These are phyloP conservation scores for Ustilago curta DNA, from an alignment of 1,284 basidiomycete species.

Conservation along the genomic window DNA sequence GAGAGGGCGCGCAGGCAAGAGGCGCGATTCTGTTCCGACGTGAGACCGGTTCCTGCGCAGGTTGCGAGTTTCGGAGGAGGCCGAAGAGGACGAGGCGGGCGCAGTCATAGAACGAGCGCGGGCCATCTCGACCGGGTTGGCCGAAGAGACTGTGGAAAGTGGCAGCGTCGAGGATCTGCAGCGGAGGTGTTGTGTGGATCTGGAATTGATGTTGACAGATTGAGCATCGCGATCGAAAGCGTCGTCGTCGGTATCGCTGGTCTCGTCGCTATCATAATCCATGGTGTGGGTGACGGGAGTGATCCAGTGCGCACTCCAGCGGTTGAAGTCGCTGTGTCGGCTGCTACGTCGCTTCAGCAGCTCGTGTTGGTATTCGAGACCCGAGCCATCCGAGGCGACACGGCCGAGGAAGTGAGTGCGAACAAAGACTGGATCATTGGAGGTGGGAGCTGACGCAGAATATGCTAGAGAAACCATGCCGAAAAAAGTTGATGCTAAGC, in stretches of 20 bases:
- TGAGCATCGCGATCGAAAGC: not conserved
- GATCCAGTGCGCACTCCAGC: constrained; percentile 44
- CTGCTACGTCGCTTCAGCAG: constrained; percentile 39
- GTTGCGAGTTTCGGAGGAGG: constrained; percentile 13
- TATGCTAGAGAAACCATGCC: constrained; percentile 38
- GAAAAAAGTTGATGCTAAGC: constrained; percentile 1
- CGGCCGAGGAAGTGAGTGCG: constrained; percentile 51
- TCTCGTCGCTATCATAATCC: constrained; percentile 37
- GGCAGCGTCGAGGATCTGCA: constrained; percentile 34
- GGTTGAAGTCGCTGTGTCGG: constrained; percentile 39
- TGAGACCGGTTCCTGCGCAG: constrained; percentile 24
- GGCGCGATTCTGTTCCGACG: constrained; percentile 17
- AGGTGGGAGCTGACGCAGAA: constrained; percentile 25
- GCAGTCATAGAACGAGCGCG: constrained; percentile 38
- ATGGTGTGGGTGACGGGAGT: constrained; percentile 26
- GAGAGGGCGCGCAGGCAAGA: constrained; percentile 49
- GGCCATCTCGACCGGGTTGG: constrained; percentile 16
- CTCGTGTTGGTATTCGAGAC: constrained; percentile 42
- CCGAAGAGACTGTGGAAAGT: constrained; percentile 7
- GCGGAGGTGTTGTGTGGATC: constrained; percentile 14
- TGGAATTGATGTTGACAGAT: not conserved
- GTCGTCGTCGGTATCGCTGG: constrained; percentile 41
- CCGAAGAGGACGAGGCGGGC: constrained; percentile 12
- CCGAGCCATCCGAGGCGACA: constrained; percentile 45
- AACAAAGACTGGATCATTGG: constrained; percentile 44